Base-by-base conservation (phyloP, 169 alveolate species). In the Cryptosporidium baileyi region DNA sequence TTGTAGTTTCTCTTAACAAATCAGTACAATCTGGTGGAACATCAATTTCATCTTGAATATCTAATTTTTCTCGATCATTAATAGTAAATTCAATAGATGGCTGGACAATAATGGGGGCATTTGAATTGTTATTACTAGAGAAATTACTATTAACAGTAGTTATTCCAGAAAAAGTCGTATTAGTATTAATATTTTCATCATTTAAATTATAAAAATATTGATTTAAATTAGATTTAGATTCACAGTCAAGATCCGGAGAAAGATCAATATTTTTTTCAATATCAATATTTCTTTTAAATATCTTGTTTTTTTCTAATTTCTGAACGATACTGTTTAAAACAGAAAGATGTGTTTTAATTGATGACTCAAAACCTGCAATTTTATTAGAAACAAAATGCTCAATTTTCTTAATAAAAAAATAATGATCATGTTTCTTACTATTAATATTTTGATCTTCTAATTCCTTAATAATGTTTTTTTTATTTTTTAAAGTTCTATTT, bases 71-170 rank as follows among this genome's bases (percentile, higher is more conserved):
- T n/a, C n/a, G n/a, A n/a, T 15, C 15, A 15, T 41, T 41, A 41
- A 11, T 9, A 41, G 7, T 47, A 47, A n/a, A n/a, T 47, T 47
- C 19, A 4, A 4, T 26, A 6, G 59, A 5, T 9, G 17, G 7
- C 0, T 47, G 15, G 59, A 30, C 9, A n/a, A 65, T 65, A 32
- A 28, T 45, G 17, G 63, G 81, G 32, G 81, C 38, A 34, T 65
- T 65, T 44, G 81, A 65, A 49, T 65, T 65, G 63, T 65, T 65
- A 15, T 44, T 65, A 15, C 81, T 65, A 13, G 45, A 38, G 47
- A 61, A 65, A 30, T 28, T 44, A 36, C 62, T 65, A 60, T 47
- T 65, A 8, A 47, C 62, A 8, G 62, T 22, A 49, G 43, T 65
- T 4, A 51, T 45, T n/a, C 60, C 63, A 30, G 81, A 65, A 17